Conservation (phyloP, 345 rosid genomes). For the Citrus cavaleriei region DNA sequence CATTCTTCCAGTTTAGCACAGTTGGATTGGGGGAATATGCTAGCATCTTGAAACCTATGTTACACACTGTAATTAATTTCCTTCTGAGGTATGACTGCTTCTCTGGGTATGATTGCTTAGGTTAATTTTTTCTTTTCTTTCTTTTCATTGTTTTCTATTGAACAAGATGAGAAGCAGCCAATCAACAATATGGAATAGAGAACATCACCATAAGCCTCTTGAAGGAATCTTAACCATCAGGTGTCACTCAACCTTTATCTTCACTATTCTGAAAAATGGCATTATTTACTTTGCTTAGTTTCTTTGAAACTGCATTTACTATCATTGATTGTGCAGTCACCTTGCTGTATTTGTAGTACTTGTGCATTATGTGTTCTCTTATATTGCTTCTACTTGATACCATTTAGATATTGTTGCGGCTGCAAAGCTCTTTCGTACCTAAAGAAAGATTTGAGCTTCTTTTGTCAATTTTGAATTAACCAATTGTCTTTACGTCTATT, state of each 20-base stretch:
- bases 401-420: background rate
- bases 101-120: background rate
- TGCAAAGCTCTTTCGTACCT: background rate
- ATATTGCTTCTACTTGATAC: background rate
- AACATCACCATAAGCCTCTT: background rate
- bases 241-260: background rate
- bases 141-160: background rate
- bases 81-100: background rate
- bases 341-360: background rate
- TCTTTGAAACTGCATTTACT: background rate
- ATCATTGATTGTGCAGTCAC: background rate
- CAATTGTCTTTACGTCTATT: background rate
- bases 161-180: background rate
- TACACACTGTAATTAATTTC: background rate
- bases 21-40: background rate
- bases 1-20: background rate
- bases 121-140: background rate
- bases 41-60: background rate
- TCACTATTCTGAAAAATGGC: background rate
- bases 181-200: background rate
- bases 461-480: background rate
- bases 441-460: background rate
- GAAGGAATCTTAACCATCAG: background rate
- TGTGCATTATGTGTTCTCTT: background rate
- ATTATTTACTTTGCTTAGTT: background rate